A percentile compares a stretch with the other conserved stretches of the same genome.
phyloP scores from a whole-genome alignment of 306 rosid genomes.

The Quercus gilva region DNA sequence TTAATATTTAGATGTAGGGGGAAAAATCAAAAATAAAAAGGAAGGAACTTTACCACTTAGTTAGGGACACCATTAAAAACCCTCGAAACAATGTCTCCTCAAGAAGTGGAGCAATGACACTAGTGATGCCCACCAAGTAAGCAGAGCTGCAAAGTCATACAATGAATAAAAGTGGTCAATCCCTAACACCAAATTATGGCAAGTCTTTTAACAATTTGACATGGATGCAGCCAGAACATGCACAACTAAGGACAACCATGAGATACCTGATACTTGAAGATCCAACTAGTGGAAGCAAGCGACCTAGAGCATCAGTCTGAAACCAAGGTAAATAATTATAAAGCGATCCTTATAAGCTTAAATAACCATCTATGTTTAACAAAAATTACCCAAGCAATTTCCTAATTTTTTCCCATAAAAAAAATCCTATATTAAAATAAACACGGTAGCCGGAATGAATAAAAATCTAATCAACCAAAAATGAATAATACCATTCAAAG shows the following conservation, averaged over 20 bases:
- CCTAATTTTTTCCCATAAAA: neutral
- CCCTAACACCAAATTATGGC: neutral
- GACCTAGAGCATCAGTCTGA: slow-evolving; percentile 91
- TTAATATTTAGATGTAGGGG: neutral
- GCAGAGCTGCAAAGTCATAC: slow-evolving; percentile 66
- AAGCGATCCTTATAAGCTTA: slow-evolving; percentile 15
- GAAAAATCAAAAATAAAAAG: neutral
- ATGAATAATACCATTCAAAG: neutral
- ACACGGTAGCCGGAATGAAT: neutral
- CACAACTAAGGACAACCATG: neutral
- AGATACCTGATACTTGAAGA: slow-evolving; percentile 79
- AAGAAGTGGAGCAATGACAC: slow-evolving; percentile 89
- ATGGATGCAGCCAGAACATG: neutral
- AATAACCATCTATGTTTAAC: neutral
- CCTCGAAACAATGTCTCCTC: slow-evolving; percentile 93
- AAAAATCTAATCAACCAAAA: neutral
- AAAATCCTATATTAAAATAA: neutral
- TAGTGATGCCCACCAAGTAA: slow-evolving; percentile 83
- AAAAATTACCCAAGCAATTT: neutral
- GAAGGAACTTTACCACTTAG: slow-evolving; percentile 66
- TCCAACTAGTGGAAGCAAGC: slow-evolving; percentile 89
- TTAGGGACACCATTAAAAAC: slow-evolving; percentile 82
- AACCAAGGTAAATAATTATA: slow-evolving; percentile 35
- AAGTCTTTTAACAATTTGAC: neutral
- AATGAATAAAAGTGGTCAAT: slow-evolving; percentile 15